Evolutionary conservation across 331 rosid species (phyloP), one percentile per base, ranked within the genome.

Genomic region (Acacia concinna): DNA sequence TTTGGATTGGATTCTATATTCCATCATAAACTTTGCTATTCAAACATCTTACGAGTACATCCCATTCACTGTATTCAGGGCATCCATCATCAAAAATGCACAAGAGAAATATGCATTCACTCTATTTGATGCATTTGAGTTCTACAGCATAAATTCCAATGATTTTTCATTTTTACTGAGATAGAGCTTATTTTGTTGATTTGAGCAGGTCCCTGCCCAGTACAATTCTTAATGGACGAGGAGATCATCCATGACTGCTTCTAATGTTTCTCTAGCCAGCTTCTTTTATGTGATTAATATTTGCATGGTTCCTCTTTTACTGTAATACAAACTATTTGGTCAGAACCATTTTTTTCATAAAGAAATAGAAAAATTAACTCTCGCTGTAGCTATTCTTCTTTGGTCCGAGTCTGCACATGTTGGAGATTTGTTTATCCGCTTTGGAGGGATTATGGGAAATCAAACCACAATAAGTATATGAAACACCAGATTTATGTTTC

Each of bases 201-300:
- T 66, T 76, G 68, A 73, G 84, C 93, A 94, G 98, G 93, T 88
- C 92, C 83, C 73, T 68, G 46, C 82, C 89, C 57, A 32, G 78
- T 32, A 64, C 68, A 41, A 74, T 82, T 41, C 81, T 71, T 65
- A 87, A 86, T 46, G 90, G 90, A 74, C 87, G 94, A 87, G 84
- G 85, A 78, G 89, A 88, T 74, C 81, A 83, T 85, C 92, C 71
- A 63, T 90, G 89, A 94, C 84, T 57, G 73, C 74, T 69, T 1
- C 31, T 40, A 88, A 73, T 74, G 74, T 81, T 77, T 78, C 74
- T 77, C 2, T 49, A 21, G 11, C 54, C 34, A 44, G 86, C 75
- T 41, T 56, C 75, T 51, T 54, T 82, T 76, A 67, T 63, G 77
- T 68, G 71, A 75, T 49, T 59, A 31, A 32, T 69, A 67, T 83